Evolutionary conservation across 169 alveolate genomes (phyloP).

Genomic region (Plasmodium gaboni): DNA sequence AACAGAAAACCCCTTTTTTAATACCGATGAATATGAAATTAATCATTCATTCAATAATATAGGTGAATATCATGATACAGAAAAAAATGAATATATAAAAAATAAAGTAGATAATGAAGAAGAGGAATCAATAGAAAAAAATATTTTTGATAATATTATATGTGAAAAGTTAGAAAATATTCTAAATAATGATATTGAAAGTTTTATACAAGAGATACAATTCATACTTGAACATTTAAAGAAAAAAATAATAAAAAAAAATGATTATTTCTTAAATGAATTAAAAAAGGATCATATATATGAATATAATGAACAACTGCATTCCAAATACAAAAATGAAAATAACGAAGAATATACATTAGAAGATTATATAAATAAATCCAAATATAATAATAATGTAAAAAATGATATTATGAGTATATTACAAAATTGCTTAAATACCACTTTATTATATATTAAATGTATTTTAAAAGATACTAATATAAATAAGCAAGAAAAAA

Average conservation of each 20-base stretch:
- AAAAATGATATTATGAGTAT: conserved; percentile 39
- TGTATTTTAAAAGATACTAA: conserved; percentile 38
- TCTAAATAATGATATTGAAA: conserved; percentile 43
- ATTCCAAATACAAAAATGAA: conserved; percentile 5
- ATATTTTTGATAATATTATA: conserved; percentile 24
- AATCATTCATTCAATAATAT: neutral
- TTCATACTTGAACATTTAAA: conserved; percentile 55
- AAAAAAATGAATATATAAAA: neutral
- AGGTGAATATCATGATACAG: neutral
- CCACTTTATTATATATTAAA: conserved; percentile 54
- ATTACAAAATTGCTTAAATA: conserved; percentile 61
- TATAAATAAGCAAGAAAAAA: conserved; percentile 39
- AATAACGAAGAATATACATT: conserved; percentile 5
- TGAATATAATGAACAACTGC: neutral
- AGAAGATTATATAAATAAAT: neutral
- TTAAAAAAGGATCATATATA: conserved; percentile 18
- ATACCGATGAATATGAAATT: neutral
- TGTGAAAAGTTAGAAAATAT: conserved; percentile 34
- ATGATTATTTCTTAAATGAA: conserved; percentile 34
- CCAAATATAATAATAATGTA: conserved; percentile 2
- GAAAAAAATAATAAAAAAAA: conserved; percentile 53
- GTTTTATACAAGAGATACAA: conserved; percentile 47
- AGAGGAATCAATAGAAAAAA: conserved; percentile 1
- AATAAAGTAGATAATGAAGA: neutral
- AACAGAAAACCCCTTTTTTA: neutral